Evolutionary conservation across 2,329 filamentous ascomycete genomes (phyloP).

Genomic region (Setomelanomma holmii): DNA sequence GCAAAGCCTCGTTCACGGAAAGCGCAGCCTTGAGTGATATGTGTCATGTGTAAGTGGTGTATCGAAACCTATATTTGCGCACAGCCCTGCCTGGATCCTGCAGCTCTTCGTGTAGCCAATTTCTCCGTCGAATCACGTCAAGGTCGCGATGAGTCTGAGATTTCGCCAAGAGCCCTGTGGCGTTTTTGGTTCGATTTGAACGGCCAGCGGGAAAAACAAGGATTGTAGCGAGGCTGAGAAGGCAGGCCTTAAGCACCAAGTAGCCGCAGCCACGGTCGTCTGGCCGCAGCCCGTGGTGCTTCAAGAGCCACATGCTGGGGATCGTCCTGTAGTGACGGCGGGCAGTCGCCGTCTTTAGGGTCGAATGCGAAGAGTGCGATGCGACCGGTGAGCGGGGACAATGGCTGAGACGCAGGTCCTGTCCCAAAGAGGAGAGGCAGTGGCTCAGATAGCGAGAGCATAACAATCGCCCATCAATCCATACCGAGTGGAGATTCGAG

Average conservation of each 20-base stretch:
- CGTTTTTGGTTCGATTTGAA: slow-evolving; percentile 9
- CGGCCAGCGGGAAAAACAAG: slow-evolving; percentile 10
- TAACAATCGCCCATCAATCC: neutral
- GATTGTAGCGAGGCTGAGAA: slow-evolving; percentile 10
- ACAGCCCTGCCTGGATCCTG: slow-evolving; percentile 4
- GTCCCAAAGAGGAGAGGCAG: neutral
- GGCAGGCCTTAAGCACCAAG: slow-evolving; percentile 2
- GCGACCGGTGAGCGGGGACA: slow-evolving; percentile 1
- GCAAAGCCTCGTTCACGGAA: slow-evolving; percentile 5
- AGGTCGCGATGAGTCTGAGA: slow-evolving; percentile 12
- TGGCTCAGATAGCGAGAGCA: slow-evolving; percentile 6
- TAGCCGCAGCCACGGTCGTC: neutral
- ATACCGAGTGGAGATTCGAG: slow-evolving; percentile 5
- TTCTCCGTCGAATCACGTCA: slow-evolving; percentile 20
- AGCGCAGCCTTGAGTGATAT: slow-evolving; percentile 15
- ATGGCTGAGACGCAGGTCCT: slow-evolving; percentile 1
- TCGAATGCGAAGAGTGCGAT: slow-evolving; percentile 26
- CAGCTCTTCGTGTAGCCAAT: slow-evolving; percentile 17
- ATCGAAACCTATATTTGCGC: slow-evolving; percentile 24
- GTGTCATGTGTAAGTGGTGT: neutral
- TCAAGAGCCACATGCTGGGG: neutral
- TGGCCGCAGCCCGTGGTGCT: neutral
- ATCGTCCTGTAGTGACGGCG: neutral
- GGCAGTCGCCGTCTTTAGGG: neutral
- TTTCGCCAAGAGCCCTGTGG: slow-evolving; percentile 22